These are phyloP conservation scores for Metarhizium rileyi DNA, from an alignment of 2,329 filamentous ascomycete genomes.

Conservation along the genomic window DNA sequence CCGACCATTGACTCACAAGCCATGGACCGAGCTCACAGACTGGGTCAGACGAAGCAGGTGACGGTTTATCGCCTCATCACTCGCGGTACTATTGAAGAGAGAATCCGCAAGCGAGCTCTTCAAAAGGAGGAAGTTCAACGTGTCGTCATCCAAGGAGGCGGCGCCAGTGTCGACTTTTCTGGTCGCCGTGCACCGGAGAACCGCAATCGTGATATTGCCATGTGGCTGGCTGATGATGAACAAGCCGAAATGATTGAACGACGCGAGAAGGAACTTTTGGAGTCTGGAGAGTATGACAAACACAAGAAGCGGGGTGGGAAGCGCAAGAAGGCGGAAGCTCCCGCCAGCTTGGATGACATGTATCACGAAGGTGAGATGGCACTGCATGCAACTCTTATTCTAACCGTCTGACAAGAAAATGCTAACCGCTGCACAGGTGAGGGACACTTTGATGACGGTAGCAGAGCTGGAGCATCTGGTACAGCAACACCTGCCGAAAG, in stretches of 20 bases:
- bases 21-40: constrained; percentile 97
- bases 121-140: constrained; percentile 99
- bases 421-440: constrained; percentile 54
- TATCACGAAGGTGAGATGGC: constrained; percentile 85
- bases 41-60: constrained; percentile 91
- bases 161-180: constrained; percentile 91
- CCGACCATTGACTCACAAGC: constrained; percentile 97
- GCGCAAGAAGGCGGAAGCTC: constrained; percentile 44
- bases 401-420: background rate
- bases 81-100: constrained; percentile 91
- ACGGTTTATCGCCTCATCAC: constrained; percentile 98
- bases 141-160: constrained; percentile 88
- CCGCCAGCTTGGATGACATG: constrained; percentile 82
- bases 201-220: constrained; percentile 92
- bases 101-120: constrained; percentile 89
- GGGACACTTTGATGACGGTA: constrained; percentile 86
- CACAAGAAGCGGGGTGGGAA: constrained; percentile 50
- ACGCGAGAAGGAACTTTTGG: constrained; percentile 78
- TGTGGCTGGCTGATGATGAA: constrained; percentile 98
- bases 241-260: constrained; percentile 90
- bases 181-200: constrained; percentile 80
- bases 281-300: constrained; percentile 59
- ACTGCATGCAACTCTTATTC: constrained; percentile 8
- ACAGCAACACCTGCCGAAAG: constrained; percentile 70
- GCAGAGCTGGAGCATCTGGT: constrained; percentile 60